phyloP scores from a whole-genome alignment of 495 filamentous ascomycete species.

The Chaetomium tenue region DNA sequence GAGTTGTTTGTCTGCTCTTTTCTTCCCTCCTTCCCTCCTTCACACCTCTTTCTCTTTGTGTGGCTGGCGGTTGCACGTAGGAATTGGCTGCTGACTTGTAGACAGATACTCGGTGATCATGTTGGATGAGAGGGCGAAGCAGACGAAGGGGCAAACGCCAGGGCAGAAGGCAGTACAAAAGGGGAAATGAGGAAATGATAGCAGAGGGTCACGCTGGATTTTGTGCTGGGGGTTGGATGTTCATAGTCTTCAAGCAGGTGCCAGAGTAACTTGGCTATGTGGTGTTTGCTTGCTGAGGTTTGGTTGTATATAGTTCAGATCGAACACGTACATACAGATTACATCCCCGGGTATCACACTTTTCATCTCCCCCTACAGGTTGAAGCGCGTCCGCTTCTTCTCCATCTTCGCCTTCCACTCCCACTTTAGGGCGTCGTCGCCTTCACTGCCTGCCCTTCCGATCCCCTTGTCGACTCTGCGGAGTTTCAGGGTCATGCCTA shows the following conservation, averaged over 20 bases:
- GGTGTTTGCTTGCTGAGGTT: no score
- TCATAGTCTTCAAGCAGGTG: no score
- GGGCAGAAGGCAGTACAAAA: slow-evolving; percentile 6
- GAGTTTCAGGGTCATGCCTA: slow-evolving; percentile 72
- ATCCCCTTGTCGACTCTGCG: slow-evolving; percentile 89
- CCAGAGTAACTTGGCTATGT: no score
- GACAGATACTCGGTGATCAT: slow-evolving; percentile 54
- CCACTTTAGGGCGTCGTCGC: slow-evolving; percentile 67
- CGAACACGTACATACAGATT: no score
- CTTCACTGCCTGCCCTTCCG: slow-evolving; percentile 74
- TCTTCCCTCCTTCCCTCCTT: neutral
- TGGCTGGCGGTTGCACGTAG: neutral
- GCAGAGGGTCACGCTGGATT: neutral
- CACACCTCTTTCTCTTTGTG: neutral
- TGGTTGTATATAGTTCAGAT: no score
- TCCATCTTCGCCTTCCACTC: slow-evolving; percentile 93
- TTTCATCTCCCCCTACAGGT: slow-evolving; percentile 56
- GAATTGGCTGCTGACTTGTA: slow-evolving; percentile 14
- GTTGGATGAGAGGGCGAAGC: slow-evolving; percentile 39
- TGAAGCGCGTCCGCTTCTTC: slow-evolving; percentile 88
- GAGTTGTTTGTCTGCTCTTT: no score
- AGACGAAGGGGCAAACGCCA: neutral
- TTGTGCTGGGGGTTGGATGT: neutral
- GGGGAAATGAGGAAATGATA: slow-evolving; percentile 3
- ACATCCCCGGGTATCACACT: slow-evolving; percentile 18